Percentiles rank a stretch among this genome's conserved stretches.
Conservation (phyloP, 129 eudicot species). For the Kitagawia praeruptora region DNA sequence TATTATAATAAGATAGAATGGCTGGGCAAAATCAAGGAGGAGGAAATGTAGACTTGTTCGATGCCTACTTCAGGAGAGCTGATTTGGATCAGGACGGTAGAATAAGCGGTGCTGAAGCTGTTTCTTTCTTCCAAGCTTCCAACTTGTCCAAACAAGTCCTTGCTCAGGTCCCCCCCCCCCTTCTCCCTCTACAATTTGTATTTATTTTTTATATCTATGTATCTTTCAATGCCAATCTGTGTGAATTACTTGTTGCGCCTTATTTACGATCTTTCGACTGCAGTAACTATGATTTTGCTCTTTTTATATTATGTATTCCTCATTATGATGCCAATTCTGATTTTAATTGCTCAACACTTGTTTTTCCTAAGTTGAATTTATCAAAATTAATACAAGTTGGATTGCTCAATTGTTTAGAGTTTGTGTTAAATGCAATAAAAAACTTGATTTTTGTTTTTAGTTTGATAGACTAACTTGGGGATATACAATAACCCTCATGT, state of each 20-base stretch:
- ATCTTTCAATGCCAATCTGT: not conserved
- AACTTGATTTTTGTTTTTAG: not conserved
- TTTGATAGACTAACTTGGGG: not conserved
- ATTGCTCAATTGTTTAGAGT: not conserved
- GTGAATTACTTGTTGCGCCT: not conserved
- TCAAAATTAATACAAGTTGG: no score
- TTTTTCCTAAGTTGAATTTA: not conserved
- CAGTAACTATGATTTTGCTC: no score
- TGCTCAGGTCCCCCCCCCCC: slow-evolving; percentile 52
- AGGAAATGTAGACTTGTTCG: slow-evolving; percentile 50
- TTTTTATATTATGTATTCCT: no score
- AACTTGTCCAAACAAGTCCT: slow-evolving; percentile 65
- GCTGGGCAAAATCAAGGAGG: slow-evolving; percentile 21
- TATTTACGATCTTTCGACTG: no score
- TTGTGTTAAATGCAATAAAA: no score
- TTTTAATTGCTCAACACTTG: not conserved
- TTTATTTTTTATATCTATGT: not conserved
- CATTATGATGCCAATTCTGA: not conserved
- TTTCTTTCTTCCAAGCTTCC: slow-evolving; percentile 71
- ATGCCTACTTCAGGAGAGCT: slow-evolving; percentile 60
- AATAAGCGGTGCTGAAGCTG: slow-evolving; percentile 91
- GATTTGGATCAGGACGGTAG: slow-evolving; percentile 90
- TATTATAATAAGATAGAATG: not conserved
- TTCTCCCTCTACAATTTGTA: not conserved
- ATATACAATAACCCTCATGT: no score